Evolutionary conservation across 805 yeast species (phyloP), one percentile per base, ranked within the genome.

Genomic region (Sugiyamaella valdiviana): DNA sequence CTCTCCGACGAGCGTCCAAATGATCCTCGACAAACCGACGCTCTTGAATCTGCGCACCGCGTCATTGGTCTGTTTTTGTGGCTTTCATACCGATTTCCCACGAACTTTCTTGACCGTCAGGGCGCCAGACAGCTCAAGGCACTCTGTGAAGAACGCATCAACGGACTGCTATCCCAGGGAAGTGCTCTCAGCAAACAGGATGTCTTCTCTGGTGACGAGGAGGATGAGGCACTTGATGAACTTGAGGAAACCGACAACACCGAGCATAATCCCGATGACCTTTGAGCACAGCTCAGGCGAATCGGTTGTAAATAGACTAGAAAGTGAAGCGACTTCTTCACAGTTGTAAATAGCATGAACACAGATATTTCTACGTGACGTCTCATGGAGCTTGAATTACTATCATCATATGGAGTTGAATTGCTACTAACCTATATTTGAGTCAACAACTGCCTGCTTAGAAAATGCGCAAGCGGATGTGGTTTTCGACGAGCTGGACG

Each of bases 41-140:
- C 62, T 26, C 66, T 82, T 17, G 97, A 89, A 61, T 73, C 75
- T 4, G 68, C 83, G 50, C 95, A 89, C 66, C 79, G 79, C 54
- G 68, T 78, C 40, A 73, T 86, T 15, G 74, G 81, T 56, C 66
- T 85, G 5, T 91, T 79, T 60, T 69, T 87, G 61, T 91, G 99
- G 99, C 71, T 91, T 52, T 75, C 85, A 47, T 90, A 86, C 63
- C 71, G 97, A 59, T 91, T 83, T 71, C 95, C 97, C 0, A 79
- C 83, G 24, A 74, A 79, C 44, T 86, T 89, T 57, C 77, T 84
- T 15, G 96, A 88, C 63, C 71, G 79, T 14, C 85, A 82, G 50
- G 76, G 87, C 42, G 95, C 95, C 0, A 63, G 65, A 20, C 85
- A 84, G 48, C 64, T 87, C 57, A 85, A 85, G 61, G 69, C 77